Evolutionary conservation across 345 rosid genomes (phyloP).

Genomic region (Lenwebbia sp.): DNA sequence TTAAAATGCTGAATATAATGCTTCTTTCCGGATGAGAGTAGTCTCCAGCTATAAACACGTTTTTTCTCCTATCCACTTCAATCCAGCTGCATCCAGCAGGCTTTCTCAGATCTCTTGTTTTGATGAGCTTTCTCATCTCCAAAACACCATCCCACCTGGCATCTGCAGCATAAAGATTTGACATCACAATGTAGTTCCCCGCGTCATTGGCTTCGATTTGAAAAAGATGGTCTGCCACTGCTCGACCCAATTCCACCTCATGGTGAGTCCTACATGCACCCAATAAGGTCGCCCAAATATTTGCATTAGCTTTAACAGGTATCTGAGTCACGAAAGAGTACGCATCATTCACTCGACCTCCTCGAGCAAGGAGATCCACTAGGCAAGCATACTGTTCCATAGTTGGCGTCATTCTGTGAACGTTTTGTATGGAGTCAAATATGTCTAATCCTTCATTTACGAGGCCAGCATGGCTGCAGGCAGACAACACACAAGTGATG

Average conservation of each 20-base stretch:
- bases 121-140: conserved; percentile 72
- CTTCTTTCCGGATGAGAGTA: conserved; percentile 47
- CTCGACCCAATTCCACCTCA: conserved; percentile 49
- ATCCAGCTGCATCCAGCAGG: conserved; percentile 93
- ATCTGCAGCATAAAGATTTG: conserved; percentile 85
- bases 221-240: conserved; percentile 50
- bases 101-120: conserved; percentile 52
- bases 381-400: conserved; percentile 67
- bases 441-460: conserved; percentile 57
- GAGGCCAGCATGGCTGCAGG: conserved; percentile 84
- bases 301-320: conserved; percentile 59
- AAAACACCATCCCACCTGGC: conserved; percentile 67
- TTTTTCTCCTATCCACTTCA: conserved; percentile 51
- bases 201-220: conserved; percentile 40
- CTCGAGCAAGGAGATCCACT: conserved; percentile 87
- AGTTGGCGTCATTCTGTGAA: conserved; percentile 45
- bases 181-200: conserved; percentile 64
- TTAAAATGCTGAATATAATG: conserved; percentile 27
- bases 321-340: conserved; percentile 44
- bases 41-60: conserved; percentile 67
- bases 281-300: conserved; percentile 65
- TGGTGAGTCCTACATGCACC: conserved; percentile 66
- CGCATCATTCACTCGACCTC: conserved; percentile 65
- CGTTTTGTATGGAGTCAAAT: conserved; percentile 40
- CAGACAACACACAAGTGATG: conserved; percentile 62